Evolutionary conservation across 805 yeast genomes (phyloP).

Genomic region (Lipomyces mesembrius): DNA sequence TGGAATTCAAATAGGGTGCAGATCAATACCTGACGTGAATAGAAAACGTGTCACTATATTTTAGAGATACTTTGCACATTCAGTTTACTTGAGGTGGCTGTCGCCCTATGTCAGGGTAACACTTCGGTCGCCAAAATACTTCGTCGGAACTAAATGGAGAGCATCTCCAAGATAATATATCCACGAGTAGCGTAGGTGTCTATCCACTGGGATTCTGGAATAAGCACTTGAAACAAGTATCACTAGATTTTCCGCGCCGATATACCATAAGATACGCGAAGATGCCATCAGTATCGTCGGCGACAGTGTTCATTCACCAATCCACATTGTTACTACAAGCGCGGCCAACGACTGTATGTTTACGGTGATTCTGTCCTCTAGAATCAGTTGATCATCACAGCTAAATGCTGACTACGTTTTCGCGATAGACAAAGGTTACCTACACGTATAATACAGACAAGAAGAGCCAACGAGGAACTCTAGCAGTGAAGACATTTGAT

Average conservation of each 20-base stretch:
- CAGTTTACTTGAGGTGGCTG: too few relatives aligned
- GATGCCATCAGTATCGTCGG: constrained; percentile 33
- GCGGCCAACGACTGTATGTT: constrained; percentile 49
- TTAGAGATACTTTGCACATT: too few relatives aligned
- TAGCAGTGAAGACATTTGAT: constrained; percentile 64
- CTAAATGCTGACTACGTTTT: neutral
- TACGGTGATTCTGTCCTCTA: neutral
- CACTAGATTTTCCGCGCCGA: neutral
- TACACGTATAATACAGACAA: constrained; percentile 47
- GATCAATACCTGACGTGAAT: neutral
- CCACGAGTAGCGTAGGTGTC: neutral
- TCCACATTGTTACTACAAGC: constrained; percentile 52
- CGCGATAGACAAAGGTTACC: constrained; percentile 40
- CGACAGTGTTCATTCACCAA: constrained; percentile 48
- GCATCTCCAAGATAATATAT: neutral
- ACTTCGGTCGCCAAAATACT: too few relatives aligned
- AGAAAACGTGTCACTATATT: neutral
- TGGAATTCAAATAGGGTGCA: neutral
- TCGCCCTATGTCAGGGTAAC: too few relatives aligned
- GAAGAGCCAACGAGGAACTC: constrained; percentile 42
- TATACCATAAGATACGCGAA: neutral
- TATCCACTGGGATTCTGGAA: neutral
- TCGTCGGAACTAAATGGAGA: too few relatives aligned
- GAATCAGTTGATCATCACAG: neutral
- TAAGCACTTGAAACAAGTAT: neutral